Base-by-base conservation (phyloP, 495 filamentous ascomycete genomes). In the Lasiosphaeria miniovina region DNA sequence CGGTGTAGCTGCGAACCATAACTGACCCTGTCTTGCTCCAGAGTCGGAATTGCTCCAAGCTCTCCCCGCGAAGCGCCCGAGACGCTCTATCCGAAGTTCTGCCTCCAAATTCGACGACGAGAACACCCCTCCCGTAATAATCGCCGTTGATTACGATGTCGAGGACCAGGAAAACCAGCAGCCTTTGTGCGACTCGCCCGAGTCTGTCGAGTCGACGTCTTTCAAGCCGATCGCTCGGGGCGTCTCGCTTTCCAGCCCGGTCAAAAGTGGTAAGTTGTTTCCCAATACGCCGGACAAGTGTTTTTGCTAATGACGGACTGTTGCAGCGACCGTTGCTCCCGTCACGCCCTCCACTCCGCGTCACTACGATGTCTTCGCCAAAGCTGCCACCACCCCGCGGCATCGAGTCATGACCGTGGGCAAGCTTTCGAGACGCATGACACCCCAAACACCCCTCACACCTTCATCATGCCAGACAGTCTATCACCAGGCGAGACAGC, bases 401-500 rank as follows among this genome's bases (percentile, higher is more conserved):
- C 77, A 80, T 54, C 71, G 74, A 54, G 76, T 81, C 63, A 78
- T 77, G 77, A 78, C 79, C 0, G 71, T 76, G 2, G 78, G 77
- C 45, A 80, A 70, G 58, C 66, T 80, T 54, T 79, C 78, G 43
- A 81, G 77, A 59, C 80, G 82, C 24, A 70, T 77, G 56, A 84
- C 83, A 52, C 82, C 82, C 8, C 76, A 78, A 57, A 87, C 85
- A 51, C 86, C 85, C 14, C 77, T 82, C 10, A 90, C 87, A 8
- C 89, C 86, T 51, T 79, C 71, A 55, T 76, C 79, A 43, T 72
- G 78, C 11, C 85, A 85, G 41, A 90, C 89, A 0, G 81, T 96
- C 14, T 96, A 98, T 68, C 90, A 91, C 55, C 80, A 84, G 51
- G 95, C 93, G 5, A 84, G 93, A n/a, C 86, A 93, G 67, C 70